Percentiles rank a stretch among this genome's conserved stretches.
Evolutionary conservation across 176 grass and related monocot species (phyloP).

Genomic region (Alopecurus myosuroides): DNA sequence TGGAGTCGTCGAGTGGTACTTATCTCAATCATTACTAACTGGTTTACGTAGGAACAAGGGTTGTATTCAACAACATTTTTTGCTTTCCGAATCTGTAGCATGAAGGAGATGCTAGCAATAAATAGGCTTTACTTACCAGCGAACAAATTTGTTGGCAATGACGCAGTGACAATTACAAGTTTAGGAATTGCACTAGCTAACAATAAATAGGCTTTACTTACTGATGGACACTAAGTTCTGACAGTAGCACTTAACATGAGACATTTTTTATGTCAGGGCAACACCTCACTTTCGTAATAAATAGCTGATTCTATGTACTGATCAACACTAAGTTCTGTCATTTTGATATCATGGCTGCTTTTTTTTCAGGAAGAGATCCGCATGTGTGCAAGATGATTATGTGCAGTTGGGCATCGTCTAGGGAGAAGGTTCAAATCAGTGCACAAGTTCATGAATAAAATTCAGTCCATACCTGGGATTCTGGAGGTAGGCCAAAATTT

Average conservation of each 20-base stretch:
- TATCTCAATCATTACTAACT: conserved; percentile 34
- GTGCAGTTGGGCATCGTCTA: too few species aligned
- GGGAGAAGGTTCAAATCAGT: too few species aligned
- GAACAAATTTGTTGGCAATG: neutral
- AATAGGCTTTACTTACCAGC: neutral
- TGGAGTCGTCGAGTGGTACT: conserved; percentile 38
- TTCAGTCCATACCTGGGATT: too few species aligned
- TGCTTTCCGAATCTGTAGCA: conserved; percentile 39
- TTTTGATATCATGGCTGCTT: too few species aligned
- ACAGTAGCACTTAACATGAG: neutral
- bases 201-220: neutral
- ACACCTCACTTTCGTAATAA: neutral
- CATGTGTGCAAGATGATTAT: too few species aligned
- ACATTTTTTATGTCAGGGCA: neutral
- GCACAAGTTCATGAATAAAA: too few species aligned
- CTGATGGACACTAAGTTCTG: neutral
- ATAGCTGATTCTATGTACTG: neutral
- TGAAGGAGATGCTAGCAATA: conserved; percentile 9
- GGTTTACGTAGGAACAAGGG: conserved; percentile 19
- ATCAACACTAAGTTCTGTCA: too few species aligned
- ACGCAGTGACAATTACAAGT: neutral
- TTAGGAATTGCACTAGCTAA: neutral
- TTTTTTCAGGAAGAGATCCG: too few species aligned
- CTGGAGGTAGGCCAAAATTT: too few species aligned
- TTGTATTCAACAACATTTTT: conserved; percentile 39